Conservation (phyloP, 257 asterid species). For the Gardenia jasminoides region DNA sequence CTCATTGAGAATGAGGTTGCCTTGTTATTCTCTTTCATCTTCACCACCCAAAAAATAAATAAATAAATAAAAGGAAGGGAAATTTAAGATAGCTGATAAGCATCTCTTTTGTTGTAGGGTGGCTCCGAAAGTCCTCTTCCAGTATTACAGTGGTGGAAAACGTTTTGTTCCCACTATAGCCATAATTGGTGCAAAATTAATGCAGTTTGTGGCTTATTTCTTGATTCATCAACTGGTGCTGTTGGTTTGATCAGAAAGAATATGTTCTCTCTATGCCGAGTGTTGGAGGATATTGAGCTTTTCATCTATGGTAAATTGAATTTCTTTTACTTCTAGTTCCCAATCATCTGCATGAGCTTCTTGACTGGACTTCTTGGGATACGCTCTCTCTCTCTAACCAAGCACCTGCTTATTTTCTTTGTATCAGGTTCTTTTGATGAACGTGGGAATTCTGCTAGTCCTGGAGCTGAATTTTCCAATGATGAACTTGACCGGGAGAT, state of each 20-base stretch:
- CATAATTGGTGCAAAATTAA: slow-evolving; percentile 72
- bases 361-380: slow-evolving; percentile 10
- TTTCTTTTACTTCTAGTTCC: slow-evolving; percentile 10
- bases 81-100: slow-evolving; percentile 24
- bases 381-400: slow-evolving; percentile 21
- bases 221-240: slow-evolving; percentile 75
- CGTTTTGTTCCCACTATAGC: slow-evolving; percentile 58
- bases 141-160: slow-evolving; percentile 67
- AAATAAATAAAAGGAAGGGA: not conserved
- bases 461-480: slow-evolving; percentile 41
- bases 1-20: slow-evolving; percentile 75
- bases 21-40: slow-evolving; percentile 16
- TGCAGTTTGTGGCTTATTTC: slow-evolving; percentile 70
- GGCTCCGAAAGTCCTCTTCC: slow-evolving; percentile 64
- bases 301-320: slow-evolving; percentile 54
- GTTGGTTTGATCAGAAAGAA: slow-evolving; percentile 74
- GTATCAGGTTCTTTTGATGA: slow-evolving; percentile 62
- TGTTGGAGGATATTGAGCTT: slow-evolving; percentile 79
- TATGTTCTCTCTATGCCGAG: slow-evolving; percentile 70
- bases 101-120: slow-evolving; percentile 48
- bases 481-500: slow-evolving; percentile 51
- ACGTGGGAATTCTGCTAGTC: slow-evolving; percentile 29
- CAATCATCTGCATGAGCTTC: slow-evolving; percentile 24
- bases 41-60: not conserved
- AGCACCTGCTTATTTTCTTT: slow-evolving; percentile 20